Evolutionary conservation across 1,284 basidiomycete genomes (phyloP), one percentile per base, ranked within the genome.

Genomic region (Ustilago hordei): DNA sequence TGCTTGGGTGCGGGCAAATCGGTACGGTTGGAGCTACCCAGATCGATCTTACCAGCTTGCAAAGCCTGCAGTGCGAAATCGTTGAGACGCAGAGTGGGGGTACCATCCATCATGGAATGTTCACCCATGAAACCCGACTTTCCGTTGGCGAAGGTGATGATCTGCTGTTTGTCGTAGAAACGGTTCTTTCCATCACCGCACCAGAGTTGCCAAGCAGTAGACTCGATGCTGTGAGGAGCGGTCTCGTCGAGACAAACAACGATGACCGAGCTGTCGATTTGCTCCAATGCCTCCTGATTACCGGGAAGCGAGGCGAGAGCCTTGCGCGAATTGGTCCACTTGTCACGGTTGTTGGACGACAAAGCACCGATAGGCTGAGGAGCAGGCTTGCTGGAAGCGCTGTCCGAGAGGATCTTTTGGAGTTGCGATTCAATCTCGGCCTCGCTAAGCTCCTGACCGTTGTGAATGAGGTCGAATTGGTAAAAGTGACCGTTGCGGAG

Each of bases 161-260:
- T 94, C 86, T 98, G 93, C 86, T 99, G 96, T 88, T 99, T 99
- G 89, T 99, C 97, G 86, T 93, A 98, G 90, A 93, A 99, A 69
- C 96, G 89, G 87, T 98, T 98, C 75, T 91, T 90, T 48, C 94
- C 95, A 78, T 97, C 91, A 50, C 96, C 96, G 34, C 92, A 92
- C 96, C 96, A 99, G 71, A 92, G 91, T 28, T 88, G 89, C 93
- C 93, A 79, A 8, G 75, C 75, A 19, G 77, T 67, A 41, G 94
- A 91, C 80, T 98, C 93, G 41, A 93, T 89, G 13, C 92, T 94
- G 48, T 93, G 88, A 0, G 94, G 94, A 60, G 89, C 89, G 13
- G 89, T 89, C 84, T 93, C 93, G 84, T 99, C 97, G 31, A 99
- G 89, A 62, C 91, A 91, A 7, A 99, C 89, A 4, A 98, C 86